These are phyloP conservation scores for Saccharomycodes ludwigii DNA, from an alignment of 805 yeast species.

Conservation along the genomic window DNA sequence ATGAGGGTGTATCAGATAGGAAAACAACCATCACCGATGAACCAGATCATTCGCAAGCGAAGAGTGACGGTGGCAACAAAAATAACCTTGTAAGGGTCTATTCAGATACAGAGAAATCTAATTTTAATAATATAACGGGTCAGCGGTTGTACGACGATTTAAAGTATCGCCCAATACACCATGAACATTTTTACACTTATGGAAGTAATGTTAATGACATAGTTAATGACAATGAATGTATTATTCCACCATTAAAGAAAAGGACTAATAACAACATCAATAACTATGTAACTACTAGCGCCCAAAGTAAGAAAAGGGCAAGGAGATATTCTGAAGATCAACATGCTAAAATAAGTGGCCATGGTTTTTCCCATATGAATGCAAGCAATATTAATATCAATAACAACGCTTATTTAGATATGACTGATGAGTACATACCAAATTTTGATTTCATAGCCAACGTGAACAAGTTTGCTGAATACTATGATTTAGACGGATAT, in stretches of 20 bases:
- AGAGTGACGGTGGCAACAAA: too few species aligned
- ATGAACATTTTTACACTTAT: too few species aligned
- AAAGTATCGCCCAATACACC: conserved; percentile 31
- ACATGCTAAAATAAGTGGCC: too few species aligned
- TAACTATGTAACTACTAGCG: conserved; percentile 1
- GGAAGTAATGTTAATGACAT: too few species aligned
- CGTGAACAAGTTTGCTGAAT: conserved; percentile 35
- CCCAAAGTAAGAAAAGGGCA: conserved; percentile 4
- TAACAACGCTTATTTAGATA: too few species aligned
- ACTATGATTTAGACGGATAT: conserved; percentile 10
- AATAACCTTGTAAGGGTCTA: too few species aligned
- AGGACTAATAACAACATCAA: neutral
- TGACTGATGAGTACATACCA: conserved; percentile 70
- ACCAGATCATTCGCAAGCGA: too few species aligned
- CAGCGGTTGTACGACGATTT: conserved; percentile 42
- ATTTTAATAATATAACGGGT: conserved; percentile 45
- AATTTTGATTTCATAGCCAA: conserved; percentile 47
- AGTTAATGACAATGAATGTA: conserved; percentile 7
- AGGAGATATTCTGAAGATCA: conserved; percentile 7
- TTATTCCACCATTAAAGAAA: conserved; percentile 5
- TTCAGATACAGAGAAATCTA: conserved; percentile 53
- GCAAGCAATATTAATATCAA: too few species aligned
- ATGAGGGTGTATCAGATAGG: too few species aligned
- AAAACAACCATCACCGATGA: too few species aligned
- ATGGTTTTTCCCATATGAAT: too few species aligned